Evolutionary conservation across 1,139 yeast genomes (phyloP).

Genomic region (Yamadazyma sp.): DNA sequence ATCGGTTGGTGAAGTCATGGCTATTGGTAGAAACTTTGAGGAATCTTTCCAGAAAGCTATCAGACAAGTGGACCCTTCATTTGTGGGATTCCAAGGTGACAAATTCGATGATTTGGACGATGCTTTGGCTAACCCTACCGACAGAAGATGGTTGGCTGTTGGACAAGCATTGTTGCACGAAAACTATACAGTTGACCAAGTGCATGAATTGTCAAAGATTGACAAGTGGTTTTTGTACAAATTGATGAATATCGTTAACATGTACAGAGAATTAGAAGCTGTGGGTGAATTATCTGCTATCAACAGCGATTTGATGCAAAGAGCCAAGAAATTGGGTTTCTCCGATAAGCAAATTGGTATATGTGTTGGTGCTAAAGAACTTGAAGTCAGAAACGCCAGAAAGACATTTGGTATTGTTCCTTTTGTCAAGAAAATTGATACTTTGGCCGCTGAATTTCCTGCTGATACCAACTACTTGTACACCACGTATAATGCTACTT

Average conservation of each 20-base stretch:
- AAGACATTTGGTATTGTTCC: conserved; percentile 80
- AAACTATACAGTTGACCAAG: conserved; percentile 85
- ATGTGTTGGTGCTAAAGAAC: conserved; percentile 67
- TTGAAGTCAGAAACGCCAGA: conserved; percentile 78
- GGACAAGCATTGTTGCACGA: conserved; percentile 94
- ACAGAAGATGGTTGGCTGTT: conserved; percentile 97
- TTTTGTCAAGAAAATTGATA: conserved; percentile 94
- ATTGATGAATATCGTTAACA: conserved; percentile 83
- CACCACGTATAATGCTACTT: conserved; percentile 92
- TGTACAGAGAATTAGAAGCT: conserved; percentile 77
- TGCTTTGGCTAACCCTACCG: conserved; percentile 86
- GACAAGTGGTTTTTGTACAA: conserved; percentile 96
- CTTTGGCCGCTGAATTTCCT: conserved; percentile 98
- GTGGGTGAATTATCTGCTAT: conserved; percentile 58
- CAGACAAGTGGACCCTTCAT: conserved; percentile 92
- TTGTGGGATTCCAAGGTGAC: conserved; percentile 90
- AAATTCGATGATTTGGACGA: conserved; percentile 78
- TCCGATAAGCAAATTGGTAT: conserved; percentile 90
- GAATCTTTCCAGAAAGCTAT: conserved; percentile 98
- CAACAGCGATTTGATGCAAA: conserved; percentile 65
- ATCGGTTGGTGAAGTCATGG: conserved; percentile 99
- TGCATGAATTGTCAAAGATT: conserved; percentile 86
- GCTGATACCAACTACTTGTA: conserved; percentile 94
- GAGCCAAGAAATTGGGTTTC: conserved; percentile 93
- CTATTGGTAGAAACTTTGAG: conserved; percentile 96